Base-by-base conservation (phyloP, 73 alveolate genomes). In the Stentor coeruleus region DNA sequence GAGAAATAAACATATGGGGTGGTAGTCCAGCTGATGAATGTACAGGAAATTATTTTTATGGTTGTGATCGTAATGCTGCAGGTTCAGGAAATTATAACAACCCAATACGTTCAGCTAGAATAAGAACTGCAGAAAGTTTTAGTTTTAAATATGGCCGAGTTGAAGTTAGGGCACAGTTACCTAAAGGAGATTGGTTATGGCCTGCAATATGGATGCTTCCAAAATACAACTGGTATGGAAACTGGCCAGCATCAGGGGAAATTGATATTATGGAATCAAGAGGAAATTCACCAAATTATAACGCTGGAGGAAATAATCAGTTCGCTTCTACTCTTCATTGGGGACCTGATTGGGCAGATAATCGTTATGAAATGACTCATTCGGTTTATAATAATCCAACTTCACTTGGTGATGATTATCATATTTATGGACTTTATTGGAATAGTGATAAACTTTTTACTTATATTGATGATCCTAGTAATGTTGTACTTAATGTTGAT, bases 131-230 rank as follows among this genome's bases (percentile, higher is more conserved):
- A 37, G 84, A 82, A 42, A 73, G 83, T n/a, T 91, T 93, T 83
- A 59, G 81, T 4, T 90, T 91, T 86, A 49, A 81, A 88, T 93
- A 93, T 79, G 98, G 98, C 37, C 87, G 90, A 88, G 95, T 93
- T n/a, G 95, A 91, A 86, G 91, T 93, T 40, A 85, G 84, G 58
- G 93, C 95, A 30, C 38, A 85, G 58, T 82, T 91, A 0, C 98
- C 98, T 3, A 82, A 42, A 81, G 95, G 94, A 6, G 91, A 81
- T 59, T 93, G 98, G 89, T 58, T 91, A 39, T 93, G 98, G 98
- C 98, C 98, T 20, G 95, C 97, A n/a, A 88, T 93, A 75, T 93
- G 98, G 98, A 88, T 93, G 97, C 91, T 93, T 15, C 96, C 93
- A 38, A 77, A 75, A 15, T 60, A 91, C 84, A 77, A 90, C 58